Evolutionary conservation across 2,329 filamentous ascomycete species (phyloP).

Genomic region (Paracorniculantispora psalliotae): DNA sequence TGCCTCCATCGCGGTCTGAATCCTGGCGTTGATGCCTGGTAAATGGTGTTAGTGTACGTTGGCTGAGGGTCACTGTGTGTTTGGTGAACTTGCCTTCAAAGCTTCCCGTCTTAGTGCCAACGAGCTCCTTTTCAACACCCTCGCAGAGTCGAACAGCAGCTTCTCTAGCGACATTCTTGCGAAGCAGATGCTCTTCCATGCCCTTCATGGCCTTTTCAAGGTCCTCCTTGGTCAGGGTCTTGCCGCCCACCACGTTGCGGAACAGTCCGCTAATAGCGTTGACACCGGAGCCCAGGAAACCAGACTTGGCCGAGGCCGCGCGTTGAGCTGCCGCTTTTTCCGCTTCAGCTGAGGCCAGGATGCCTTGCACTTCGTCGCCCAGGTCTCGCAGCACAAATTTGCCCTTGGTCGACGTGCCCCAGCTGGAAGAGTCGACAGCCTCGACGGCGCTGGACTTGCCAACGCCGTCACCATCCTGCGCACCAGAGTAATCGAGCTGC

Average conservation of each 20-base stretch:
- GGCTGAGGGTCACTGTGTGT: not conserved
- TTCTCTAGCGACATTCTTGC: slow-evolving; percentile 95
- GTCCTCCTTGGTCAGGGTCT: slow-evolving; percentile 82
- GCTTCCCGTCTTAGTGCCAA: slow-evolving; percentile 84
- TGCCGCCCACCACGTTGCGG: slow-evolving; percentile 91
- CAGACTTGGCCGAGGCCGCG: slow-evolving; percentile 44
- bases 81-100: slow-evolving; percentile 61
- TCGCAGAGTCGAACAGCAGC: slow-evolving; percentile 87
- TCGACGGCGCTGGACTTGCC: slow-evolving; percentile 60
- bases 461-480: slow-evolving; percentile 40
- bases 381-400: slow-evolving; percentile 92
- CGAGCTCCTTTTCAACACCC: slow-evolving; percentile 81
- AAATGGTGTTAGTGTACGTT: slow-evolving; percentile 1
- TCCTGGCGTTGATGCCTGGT: slow-evolving; percentile 67
- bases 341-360: slow-evolving; percentile 74
- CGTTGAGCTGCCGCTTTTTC: slow-evolving; percentile 49
- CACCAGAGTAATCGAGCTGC: slow-evolving; percentile 90
- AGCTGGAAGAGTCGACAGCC: slow-evolving; percentile 70
- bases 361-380: slow-evolving; percentile 87
- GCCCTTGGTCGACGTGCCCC: slow-evolving; percentile 83
- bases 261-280: slow-evolving; percentile 84
- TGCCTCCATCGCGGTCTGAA: slow-evolving; percentile 83
- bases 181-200: slow-evolving; percentile 91
- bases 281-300: slow-evolving; percentile 73
- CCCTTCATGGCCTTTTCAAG: slow-evolving; percentile 88